Percentiles rank a stretch among this genome's conserved stretches.
Evolutionary conservation across 495 filamentous ascomycete species (phyloP).

Genomic region (Neurospora sp.): DNA sequence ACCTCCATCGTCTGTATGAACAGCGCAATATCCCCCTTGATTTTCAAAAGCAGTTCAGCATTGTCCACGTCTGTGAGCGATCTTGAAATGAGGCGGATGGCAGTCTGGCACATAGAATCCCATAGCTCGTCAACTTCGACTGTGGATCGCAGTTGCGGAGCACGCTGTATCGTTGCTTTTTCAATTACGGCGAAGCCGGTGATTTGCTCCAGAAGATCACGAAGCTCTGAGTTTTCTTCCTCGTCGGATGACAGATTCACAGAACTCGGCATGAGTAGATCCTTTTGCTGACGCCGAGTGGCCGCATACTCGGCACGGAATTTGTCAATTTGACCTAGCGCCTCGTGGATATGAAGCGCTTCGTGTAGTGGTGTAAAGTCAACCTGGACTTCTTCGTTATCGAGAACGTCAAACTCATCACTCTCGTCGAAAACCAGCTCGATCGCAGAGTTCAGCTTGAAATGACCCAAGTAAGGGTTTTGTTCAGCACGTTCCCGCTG

Average conservation of each 20-base stretch:
- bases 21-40: conserved; percentile 81
- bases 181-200: conserved; percentile 96
- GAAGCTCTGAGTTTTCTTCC: conserved; percentile 51
- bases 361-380: conserved; percentile 94
- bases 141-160: conserved; percentile 67
- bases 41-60: conserved; percentile 76
- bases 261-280: conserved; percentile 66
- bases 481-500: conserved; percentile 71
- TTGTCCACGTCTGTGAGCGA: conserved; percentile 68
- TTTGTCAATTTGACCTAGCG: conserved; percentile 81
- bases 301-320: conserved; percentile 85
- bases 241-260: conserved; percentile 67
- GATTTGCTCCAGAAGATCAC: conserved; percentile 82
- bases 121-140: conserved; percentile 94
- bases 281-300: conserved; percentile 83
- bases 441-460: conserved; percentile 91
- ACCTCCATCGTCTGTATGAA: conserved; percentile 98
- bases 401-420: conserved; percentile 87
- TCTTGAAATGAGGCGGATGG: conserved; percentile 67
- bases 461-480: conserved; percentile 60
- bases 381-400: conserved; percentile 88
- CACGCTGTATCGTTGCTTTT: conserved; percentile 80
- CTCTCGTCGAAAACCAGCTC: conserved; percentile 90
- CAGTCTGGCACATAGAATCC: conserved; percentile 93
- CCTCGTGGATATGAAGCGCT: conserved; percentile 92